These are phyloP conservation scores for Colletotrichum eleusines DNA, from an alignment of 2,329 filamentous ascomycete species.

Conservation along the genomic window DNA sequence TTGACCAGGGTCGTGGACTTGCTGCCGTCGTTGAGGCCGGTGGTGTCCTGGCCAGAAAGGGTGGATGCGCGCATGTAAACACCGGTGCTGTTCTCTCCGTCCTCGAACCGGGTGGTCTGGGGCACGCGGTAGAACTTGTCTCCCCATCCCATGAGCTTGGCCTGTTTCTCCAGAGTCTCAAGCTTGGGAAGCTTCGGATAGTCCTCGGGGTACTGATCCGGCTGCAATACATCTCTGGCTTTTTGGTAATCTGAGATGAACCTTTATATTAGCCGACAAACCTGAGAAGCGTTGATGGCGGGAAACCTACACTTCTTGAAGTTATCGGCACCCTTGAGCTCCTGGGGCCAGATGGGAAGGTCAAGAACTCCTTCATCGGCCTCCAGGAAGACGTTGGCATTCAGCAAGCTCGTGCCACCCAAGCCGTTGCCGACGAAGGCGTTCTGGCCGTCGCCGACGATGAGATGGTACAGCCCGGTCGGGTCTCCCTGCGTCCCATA, in stretches of 20 bases:
- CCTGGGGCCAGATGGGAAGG: slow-evolving; percentile 68
- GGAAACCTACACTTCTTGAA: slow-evolving; percentile 62
- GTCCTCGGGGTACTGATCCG: slow-evolving; percentile 66
- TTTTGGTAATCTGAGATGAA: slow-evolving; percentile 64
- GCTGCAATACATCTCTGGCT: slow-evolving; percentile 68
- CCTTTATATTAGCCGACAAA: neutral
- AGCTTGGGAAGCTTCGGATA: slow-evolving; percentile 70
- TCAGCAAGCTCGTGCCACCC: slow-evolving; percentile 75
- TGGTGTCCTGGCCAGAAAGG: slow-evolving; percentile 71
- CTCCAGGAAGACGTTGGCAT: slow-evolving; percentile 75
- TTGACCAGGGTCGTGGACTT: slow-evolving; percentile 76
- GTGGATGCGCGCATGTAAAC: slow-evolving; percentile 72
- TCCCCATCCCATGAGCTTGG: slow-evolving; percentile 61
- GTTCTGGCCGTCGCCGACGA: slow-evolving; percentile 59
- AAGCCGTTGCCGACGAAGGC: slow-evolving; percentile 59
- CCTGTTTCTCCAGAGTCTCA: slow-evolving; percentile 68
- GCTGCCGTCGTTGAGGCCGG: slow-evolving; percentile 75
- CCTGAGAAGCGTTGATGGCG: too few species aligned
- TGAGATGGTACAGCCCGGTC: slow-evolving; percentile 59
- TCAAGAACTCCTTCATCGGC: slow-evolving; percentile 66
- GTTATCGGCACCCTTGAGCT: slow-evolving; percentile 59
- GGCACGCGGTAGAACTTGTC: slow-evolving; percentile 67
- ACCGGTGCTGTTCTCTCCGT: slow-evolving; percentile 71
- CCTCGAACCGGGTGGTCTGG: slow-evolving; percentile 73
- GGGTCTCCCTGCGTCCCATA: slow-evolving; percentile 49